Conservation (phyloP, 441 rosid genomes). For the Lagerstroemia fauriei region DNA sequence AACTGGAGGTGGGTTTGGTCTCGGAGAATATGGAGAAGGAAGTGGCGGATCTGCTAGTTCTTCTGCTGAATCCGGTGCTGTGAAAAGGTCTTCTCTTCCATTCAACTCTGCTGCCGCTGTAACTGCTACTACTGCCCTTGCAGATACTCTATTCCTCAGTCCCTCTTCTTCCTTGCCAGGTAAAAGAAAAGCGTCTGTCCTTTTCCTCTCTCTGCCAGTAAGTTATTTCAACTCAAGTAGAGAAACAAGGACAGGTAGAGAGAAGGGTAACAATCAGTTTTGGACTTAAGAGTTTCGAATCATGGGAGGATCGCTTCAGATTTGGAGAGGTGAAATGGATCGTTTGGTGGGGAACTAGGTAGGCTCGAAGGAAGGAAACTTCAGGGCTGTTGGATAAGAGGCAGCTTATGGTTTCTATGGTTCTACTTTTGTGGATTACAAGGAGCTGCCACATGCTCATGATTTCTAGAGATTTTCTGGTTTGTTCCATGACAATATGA, state of each 20-base stretch:
- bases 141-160: not conserved
- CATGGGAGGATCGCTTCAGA: not conserved
- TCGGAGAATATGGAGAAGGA: constrained; percentile 38
- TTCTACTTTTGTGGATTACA: not conserved
- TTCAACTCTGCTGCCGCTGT: not conserved
- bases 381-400: not conserved
- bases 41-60: constrained; percentile 9
- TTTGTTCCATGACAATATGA: not conserved
- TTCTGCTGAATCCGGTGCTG: not conserved
- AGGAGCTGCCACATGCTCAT: not conserved
- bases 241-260: not conserved
- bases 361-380: not conserved
- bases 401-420: constrained; percentile 11
- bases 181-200: constrained; percentile 24
- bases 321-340: not conserved
- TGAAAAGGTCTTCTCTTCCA: constrained; percentile 27
- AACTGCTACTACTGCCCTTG: not conserved
- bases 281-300: not conserved
- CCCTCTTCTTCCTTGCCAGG: constrained; percentile 39
- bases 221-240: not conserved
- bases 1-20: not conserved
- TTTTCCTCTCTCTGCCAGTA: not conserved
- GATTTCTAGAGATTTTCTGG: not conserved
- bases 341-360: not conserved
- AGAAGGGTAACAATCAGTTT: not conserved